phyloP scores from a whole-genome alignment of 73 alveolate genomes.

The Halteria grandinella region DNA sequence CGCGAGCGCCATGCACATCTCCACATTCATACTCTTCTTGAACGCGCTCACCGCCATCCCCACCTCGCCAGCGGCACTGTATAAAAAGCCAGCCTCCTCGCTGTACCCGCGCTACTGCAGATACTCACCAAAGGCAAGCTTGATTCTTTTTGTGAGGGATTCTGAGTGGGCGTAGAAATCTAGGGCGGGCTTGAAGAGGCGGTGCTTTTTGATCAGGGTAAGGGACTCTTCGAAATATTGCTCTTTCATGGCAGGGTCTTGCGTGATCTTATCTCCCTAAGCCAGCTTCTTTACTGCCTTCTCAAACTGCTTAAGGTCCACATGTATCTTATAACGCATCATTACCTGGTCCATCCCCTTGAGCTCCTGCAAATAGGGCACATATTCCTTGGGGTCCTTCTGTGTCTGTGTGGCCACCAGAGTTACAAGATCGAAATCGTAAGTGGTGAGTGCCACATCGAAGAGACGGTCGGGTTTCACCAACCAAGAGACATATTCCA shows the following conservation, averaged over 20 bases:
- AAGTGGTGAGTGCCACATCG: constrained; percentile 96
- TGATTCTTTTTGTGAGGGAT: constrained; percentile 61
- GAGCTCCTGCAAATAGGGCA: constrained; percentile 85
- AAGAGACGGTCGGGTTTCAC: constrained; percentile 95
- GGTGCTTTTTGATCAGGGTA: constrained; percentile 74
- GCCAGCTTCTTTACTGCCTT: constrained; percentile 82
- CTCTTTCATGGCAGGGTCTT: too few species aligned
- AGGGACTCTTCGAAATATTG: constrained; percentile 81
- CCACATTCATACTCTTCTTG: constrained; percentile 54
- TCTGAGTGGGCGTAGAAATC: constrained; percentile 66
- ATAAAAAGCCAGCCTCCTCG: constrained; percentile 78
- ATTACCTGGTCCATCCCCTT: constrained; percentile 71
- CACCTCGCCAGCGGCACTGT: constrained; percentile 56
- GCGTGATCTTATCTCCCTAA: constrained; percentile 83
- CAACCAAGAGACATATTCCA: constrained; percentile 97
- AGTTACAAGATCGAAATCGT: constrained; percentile 95
- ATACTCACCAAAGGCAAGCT: constrained; percentile 85
- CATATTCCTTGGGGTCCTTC: constrained; percentile 98
- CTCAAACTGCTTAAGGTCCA: constrained; percentile 79
- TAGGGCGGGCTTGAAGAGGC: constrained; percentile 84
- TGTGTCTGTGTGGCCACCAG: constrained; percentile 94
- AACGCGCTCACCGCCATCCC: constrained; percentile 62
- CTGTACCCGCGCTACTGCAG: constrained; percentile 63
- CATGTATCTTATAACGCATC: constrained; percentile 77
- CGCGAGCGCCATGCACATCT: constrained; percentile 62